phyloP scores from a whole-genome alignment of 1,284 basidiomycete species.

The Porogramme epimiltina region DNA sequence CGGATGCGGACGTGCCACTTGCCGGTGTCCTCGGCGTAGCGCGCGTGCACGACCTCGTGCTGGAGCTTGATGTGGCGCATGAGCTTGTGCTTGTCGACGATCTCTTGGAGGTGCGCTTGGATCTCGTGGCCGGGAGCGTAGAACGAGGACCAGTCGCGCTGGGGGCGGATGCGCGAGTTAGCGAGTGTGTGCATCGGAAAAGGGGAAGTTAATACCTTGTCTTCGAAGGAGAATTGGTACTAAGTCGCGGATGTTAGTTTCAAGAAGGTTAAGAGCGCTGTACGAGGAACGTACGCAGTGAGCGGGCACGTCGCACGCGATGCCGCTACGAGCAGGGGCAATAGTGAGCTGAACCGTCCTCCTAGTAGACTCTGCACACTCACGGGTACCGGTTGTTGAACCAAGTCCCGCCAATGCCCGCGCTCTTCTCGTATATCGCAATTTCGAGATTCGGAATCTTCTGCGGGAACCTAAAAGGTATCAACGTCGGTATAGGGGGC shows the following conservation, averaged over 20 bases:
- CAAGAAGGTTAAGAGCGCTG: not conserved
- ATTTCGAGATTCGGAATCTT: conserved; percentile 53
- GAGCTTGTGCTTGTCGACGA: conserved; percentile 63
- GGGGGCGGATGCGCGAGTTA: no score
- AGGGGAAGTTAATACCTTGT: conserved; percentile 38
- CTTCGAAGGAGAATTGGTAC: conserved; percentile 63
- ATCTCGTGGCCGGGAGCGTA: conserved; percentile 63
- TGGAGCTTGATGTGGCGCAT: conserved; percentile 52
- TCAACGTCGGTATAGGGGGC: not conserved
- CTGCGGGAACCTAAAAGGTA: conserved; percentile 46
- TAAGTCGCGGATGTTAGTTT: conserved; percentile 22
- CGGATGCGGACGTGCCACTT: conserved; percentile 58
- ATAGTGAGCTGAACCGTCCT: not conserved
- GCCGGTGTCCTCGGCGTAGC: conserved; percentile 49
- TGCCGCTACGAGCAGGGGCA: conserved; percentile 35
- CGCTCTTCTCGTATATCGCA: conserved; percentile 57
- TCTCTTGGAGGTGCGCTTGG: conserved; percentile 48
- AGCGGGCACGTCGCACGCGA: conserved; percentile 59
- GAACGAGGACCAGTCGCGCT: conserved; percentile 62
- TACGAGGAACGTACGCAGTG: conserved; percentile 42
- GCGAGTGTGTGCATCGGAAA: not conserved
- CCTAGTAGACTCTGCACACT: not conserved
- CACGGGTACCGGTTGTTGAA: conserved; percentile 37
- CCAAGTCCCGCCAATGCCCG: conserved; percentile 62
- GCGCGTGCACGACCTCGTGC: conserved; percentile 52